Evolutionary conservation across 1,284 basidiomycete genomes (phyloP), one percentile per base, ranked within the genome.

Genomic region (Tilletia horrida): DNA sequence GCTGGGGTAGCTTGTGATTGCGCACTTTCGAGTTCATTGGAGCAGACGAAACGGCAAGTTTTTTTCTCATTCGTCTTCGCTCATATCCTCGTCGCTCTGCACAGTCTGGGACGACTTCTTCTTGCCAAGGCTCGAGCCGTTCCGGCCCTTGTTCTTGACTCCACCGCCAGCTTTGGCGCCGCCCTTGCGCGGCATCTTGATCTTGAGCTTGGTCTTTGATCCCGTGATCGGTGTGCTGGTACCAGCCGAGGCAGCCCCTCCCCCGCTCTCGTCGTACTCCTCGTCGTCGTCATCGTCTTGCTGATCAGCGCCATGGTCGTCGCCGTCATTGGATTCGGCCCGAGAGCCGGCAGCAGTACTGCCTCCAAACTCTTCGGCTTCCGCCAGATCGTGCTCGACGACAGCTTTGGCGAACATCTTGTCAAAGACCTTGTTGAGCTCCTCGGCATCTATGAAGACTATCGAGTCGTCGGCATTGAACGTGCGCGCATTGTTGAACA

Each of bases 401-500:
- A 75, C 74, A 27, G 76, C 62, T 66, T 73, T 67, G 21, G 74
- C 76, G 64, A 75, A 79, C n/a, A 69, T 74, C 27, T 67, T 66
- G 42, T 81, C 76, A 61, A 81, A 81, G 7, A 75, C 77, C 55
- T 71, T 74, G 64, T 80, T 74, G 52, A 81, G 69, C 72, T 77
- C 79, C 31, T 74, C 71, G 0, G 95, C 93, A 73, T 97, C 93
- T 72, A 91, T 86, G 84, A 93, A 96, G 35, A 97, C 93, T 89
- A 91, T 90, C 0, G 91, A 92, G 64, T 82, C 94, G 91, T 82
- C 78, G 61, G 79, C 77, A 64, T 82, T 78, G 73, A 80, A 81
- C 35, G 75, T 79, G 77, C 90, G 88, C 3, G 95, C 94, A 80
- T 98, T 98, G 81, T 88, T 86, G 83, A 95, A 95, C 89, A 97